phyloP scores from a whole-genome alignment of 306 rosid species.

The Begonia masoniana region DNA sequence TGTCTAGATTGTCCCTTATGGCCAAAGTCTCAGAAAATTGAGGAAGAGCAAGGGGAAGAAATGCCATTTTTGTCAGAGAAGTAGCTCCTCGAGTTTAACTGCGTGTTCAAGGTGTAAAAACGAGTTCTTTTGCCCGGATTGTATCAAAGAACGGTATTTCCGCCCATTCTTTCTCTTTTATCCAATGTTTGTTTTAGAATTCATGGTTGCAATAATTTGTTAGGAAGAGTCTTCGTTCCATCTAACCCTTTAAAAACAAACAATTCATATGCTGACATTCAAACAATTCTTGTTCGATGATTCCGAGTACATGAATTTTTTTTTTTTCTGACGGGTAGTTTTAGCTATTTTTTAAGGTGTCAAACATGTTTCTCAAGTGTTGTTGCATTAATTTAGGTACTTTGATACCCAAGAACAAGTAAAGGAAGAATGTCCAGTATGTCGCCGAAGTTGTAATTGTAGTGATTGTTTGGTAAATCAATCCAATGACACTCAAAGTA shows the following conservation, averaged over 20 bases:
- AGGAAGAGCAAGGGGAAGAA: conserved; percentile 52
- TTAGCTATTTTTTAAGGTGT: too few relatives aligned
- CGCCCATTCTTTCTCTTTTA: too few relatives aligned
- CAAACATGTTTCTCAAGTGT: too few relatives aligned
- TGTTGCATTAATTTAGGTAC: conserved; percentile 25
- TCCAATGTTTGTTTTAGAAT: too few relatives aligned
- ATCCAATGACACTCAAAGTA: conserved; percentile 64
- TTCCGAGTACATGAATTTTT: too few relatives aligned
- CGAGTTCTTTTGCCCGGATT: conserved; percentile 69
- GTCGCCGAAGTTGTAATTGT: conserved; percentile 82
- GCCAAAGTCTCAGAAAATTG: conserved; percentile 24
- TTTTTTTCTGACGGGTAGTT: too few relatives aligned
- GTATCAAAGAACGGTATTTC: conserved; percentile 72
- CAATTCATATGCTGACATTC: too few relatives aligned
- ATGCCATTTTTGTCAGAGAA: conserved; percentile 83
- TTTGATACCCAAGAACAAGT: conserved; percentile 77
- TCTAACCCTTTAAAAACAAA: too few relatives aligned
- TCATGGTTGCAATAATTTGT: too few relatives aligned
- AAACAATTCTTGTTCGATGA: too few relatives aligned
- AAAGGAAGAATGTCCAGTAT: conserved; percentile 84
- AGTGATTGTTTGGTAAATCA: conserved; percentile 66
- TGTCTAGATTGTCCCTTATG: conserved; percentile 37
- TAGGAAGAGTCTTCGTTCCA: too few relatives aligned
- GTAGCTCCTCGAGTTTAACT: conserved; percentile 44
- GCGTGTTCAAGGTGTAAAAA: conserved; percentile 76